These are phyloP conservation scores for Erodium chrysanthum DNA, from an alignment of 441 rosid species.

Conservation along the genomic window DNA sequence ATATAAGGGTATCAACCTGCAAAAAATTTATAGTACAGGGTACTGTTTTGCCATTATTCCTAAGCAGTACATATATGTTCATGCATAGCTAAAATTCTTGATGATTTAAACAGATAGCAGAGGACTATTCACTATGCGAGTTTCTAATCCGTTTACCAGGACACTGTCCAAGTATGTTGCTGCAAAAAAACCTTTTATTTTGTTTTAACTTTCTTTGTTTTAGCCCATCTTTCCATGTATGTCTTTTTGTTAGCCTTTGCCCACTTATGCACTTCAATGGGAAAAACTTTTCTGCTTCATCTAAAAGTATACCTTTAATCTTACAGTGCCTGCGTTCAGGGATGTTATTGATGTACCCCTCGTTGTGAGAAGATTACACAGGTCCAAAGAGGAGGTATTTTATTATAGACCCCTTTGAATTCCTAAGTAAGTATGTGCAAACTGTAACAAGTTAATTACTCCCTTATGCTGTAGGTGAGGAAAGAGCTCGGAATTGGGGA, in stretches of 20 bases:
- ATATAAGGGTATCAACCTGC: too few relatives aligned
- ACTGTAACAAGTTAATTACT: conserved; percentile 8
- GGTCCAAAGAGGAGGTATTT: conserved; percentile 75
- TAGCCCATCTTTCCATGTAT: not conserved
- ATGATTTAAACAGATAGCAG: conserved; percentile 62
- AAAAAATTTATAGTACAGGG: too few relatives aligned
- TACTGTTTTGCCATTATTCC: too few relatives aligned
- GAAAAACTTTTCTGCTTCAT: not conserved
- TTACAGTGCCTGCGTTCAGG: conserved; percentile 97
- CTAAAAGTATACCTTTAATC: not conserved
- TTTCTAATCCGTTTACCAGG: conserved; percentile 95
- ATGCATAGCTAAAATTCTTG: not conserved
- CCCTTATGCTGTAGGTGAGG: conserved; percentile 45
- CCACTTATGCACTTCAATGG: not conserved
- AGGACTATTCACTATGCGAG: conserved; percentile 93
- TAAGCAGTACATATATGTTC: not conserved
- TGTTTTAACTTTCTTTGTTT: not conserved
- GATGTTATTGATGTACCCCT: conserved; percentile 93
- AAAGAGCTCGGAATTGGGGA: conserved; percentile 77
- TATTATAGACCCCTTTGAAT: not conserved
- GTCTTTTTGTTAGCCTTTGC: not conserved
- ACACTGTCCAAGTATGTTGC: conserved; percentile 86
- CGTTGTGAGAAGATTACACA: conserved; percentile 93
- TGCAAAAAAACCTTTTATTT: not conserved
- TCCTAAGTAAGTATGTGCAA: not conserved